These are phyloP conservation scores for Ganoderma resinaceum DNA, from an alignment of 1,284 basidiomycete genomes.

Conservation along the genomic window DNA sequence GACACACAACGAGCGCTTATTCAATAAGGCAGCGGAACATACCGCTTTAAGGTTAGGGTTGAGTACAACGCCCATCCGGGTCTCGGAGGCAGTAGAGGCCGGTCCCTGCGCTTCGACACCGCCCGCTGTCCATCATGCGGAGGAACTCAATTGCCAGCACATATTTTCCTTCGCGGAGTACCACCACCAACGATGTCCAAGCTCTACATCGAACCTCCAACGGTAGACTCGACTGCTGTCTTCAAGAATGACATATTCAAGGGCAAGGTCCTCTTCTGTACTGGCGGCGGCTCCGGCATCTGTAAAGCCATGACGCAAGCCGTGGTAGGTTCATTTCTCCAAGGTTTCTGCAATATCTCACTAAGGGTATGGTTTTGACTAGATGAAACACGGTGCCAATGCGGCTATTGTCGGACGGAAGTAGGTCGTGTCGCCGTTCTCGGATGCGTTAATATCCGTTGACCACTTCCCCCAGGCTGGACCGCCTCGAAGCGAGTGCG, in stretches of 20 bases:
- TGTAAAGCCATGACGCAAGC: constrained; percentile 89
- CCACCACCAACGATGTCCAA: constrained; percentile 28
- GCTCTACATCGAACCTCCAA: constrained; percentile 41
- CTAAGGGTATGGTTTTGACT: constrained; percentile 7
- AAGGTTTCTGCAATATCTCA: too few species aligned
- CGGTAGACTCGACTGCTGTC: constrained; percentile 60
- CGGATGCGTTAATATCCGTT: constrained; percentile 8
- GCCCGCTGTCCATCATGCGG: not conserved
- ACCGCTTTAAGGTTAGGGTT: constrained; percentile 1
- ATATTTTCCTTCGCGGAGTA: not conserved
- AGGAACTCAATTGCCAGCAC: not conserved
- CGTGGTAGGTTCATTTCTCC: constrained; percentile 55
- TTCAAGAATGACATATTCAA: constrained; percentile 88
- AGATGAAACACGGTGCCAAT: constrained; percentile 89
- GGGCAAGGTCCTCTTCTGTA: constrained; percentile 94
- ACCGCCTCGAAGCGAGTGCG: constrained; percentile 78
- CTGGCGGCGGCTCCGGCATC: constrained; percentile 91
- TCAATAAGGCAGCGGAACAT: not conserved
- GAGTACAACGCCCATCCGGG: not conserved
- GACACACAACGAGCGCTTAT: not conserved
- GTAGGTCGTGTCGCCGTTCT: constrained; percentile 50
- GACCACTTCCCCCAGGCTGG: constrained; percentile 56
- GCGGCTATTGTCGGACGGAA: constrained; percentile 89
- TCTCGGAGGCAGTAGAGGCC: not conserved
- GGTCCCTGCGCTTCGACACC: not conserved